phyloP scores from a whole-genome alignment of 352 stramenopile species.

The Phytophthora podocarpi region DNA sequence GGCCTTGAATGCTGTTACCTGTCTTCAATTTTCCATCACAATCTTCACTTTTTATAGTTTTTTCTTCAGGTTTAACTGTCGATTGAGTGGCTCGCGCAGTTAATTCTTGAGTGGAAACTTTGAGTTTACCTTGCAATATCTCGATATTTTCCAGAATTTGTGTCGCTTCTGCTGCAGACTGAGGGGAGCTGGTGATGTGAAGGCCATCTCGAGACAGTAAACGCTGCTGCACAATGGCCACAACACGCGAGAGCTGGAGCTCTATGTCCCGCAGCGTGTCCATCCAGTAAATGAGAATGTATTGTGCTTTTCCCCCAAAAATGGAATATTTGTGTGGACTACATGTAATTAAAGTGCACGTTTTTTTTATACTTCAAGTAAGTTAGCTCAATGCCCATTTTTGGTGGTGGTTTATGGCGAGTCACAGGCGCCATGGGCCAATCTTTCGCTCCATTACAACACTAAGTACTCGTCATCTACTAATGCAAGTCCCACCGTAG shows the following conservation, averaged over 20 bases:
- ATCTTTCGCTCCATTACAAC: too few relatives aligned
- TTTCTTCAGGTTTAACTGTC: not conserved
- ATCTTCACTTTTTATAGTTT: not conserved
- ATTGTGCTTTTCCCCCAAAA: too few relatives aligned
- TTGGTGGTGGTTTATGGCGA: too few relatives aligned
- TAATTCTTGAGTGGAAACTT: not conserved
- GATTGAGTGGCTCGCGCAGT: not conserved
- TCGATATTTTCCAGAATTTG: conserved; percentile 4
- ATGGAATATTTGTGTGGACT: too few relatives aligned
- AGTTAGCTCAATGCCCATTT: too few relatives aligned
- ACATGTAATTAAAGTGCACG: too few relatives aligned
- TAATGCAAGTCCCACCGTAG: too few relatives aligned
- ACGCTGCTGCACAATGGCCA: conserved; percentile 1
- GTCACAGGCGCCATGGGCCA: too few relatives aligned
- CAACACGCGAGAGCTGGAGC: conserved; percentile 6
- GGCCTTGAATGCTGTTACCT: not conserved
- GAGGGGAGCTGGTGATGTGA: not conserved
- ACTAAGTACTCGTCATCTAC: too few relatives aligned
- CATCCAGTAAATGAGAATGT: too few relatives aligned
- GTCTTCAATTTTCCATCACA: too few relatives aligned
- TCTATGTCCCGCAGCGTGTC: not conserved
- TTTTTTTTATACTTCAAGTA: too few relatives aligned
- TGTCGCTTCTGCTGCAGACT: not conserved
- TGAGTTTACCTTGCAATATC: conserved; percentile 1
- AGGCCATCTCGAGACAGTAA: not conserved